A percentile compares a stretch with the other conserved stretches of the same genome.
phyloP scores from a whole-genome alignment of 257 asterid genomes.

The Fraxinus americana region DNA sequence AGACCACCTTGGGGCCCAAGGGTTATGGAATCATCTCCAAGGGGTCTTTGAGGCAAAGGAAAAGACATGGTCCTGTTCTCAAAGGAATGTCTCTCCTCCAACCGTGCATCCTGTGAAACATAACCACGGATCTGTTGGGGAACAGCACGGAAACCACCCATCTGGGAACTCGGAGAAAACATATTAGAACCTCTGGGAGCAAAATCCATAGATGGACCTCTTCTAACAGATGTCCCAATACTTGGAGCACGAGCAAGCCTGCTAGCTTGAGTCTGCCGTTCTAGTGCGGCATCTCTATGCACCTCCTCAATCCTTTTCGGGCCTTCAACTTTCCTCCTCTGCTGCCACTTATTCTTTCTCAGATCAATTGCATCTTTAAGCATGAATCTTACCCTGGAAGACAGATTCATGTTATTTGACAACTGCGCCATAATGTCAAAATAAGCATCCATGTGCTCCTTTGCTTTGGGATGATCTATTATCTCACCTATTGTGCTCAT shows the following conservation, averaged over 20 bases:
- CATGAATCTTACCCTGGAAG: conserved; percentile 42
- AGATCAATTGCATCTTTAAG: conserved; percentile 42
- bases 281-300: conserved; percentile 41
- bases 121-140: conserved; percentile 25
- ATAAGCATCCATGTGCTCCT: conserved; percentile 39
- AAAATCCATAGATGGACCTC: conserved; percentile 26
- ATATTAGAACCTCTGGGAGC: conserved; percentile 28
- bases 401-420: conserved; percentile 26
- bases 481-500: conserved; percentile 42
- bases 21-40: conserved; percentile 18
- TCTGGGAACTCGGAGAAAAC: conserved; percentile 23
- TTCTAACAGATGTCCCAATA: conserved; percentile 26
- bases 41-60: conserved; percentile 21
- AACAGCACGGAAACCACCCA: conserved; percentile 19
- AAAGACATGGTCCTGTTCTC: conserved; percentile 17
- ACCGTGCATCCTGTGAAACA: conserved; percentile 29
- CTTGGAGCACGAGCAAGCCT: conserved; percentile 25
- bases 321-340: conserved; percentile 46
- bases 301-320: conserved; percentile 44
- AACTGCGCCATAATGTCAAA: conserved; percentile 32
- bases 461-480: conserved; percentile 38
- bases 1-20: conserved; percentile 26
- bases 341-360: conserved; percentile 45
- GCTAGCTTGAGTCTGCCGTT: conserved; percentile 29
- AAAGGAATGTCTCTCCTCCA: conserved; percentile 19